These are phyloP conservation scores for Cicer cuneatum DNA, from an alignment of 306 rosid genomes.

Conservation along the genomic window DNA sequence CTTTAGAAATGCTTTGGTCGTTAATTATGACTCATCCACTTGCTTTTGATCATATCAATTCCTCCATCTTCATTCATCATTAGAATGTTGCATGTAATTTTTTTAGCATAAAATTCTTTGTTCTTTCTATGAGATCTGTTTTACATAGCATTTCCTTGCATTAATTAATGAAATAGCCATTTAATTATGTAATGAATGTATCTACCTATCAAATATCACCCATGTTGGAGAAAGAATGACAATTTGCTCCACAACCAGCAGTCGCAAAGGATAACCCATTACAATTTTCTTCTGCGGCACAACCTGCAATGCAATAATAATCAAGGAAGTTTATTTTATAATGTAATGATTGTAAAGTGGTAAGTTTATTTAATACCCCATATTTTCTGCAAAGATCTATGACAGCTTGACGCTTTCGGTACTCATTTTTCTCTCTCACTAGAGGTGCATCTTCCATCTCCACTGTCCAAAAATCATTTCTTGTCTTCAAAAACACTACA, in stretches of 20 bases:
- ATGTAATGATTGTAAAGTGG: background rate
- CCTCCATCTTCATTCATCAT: constrained; percentile 62
- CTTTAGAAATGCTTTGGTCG: constrained; percentile 21
- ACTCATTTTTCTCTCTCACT: constrained; percentile 41
- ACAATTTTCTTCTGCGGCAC: constrained; percentile 57
- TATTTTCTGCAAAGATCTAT: constrained; percentile 55
- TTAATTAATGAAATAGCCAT: constrained; percentile 12
- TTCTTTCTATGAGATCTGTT: constrained; percentile 59
- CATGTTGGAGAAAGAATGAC: constrained; percentile 54
- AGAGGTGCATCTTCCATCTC: constrained; percentile 44
- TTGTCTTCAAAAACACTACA: constrained; percentile 55
- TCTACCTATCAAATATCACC: constrained; percentile 57
- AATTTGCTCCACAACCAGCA: constrained; percentile 51
- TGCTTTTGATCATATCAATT: constrained; percentile 53
- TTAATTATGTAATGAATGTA: constrained; percentile 4
- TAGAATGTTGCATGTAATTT: constrained; percentile 57
- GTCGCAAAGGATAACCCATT: constrained; percentile 60
- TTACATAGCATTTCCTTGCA: background rate
- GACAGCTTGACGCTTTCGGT: constrained; percentile 48
- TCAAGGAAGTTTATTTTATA: background rate
- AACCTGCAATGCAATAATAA: constrained; percentile 46
- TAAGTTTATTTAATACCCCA: constrained; percentile 46
- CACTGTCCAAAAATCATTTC: constrained; percentile 58
- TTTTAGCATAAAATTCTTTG: constrained; percentile 47
- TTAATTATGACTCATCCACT: constrained; percentile 25